Evolutionary conservation across 2,329 filamentous ascomycete genomes (phyloP), one percentile per base, ranked within the genome.

Genomic region (Venturia oleaginea): DNA sequence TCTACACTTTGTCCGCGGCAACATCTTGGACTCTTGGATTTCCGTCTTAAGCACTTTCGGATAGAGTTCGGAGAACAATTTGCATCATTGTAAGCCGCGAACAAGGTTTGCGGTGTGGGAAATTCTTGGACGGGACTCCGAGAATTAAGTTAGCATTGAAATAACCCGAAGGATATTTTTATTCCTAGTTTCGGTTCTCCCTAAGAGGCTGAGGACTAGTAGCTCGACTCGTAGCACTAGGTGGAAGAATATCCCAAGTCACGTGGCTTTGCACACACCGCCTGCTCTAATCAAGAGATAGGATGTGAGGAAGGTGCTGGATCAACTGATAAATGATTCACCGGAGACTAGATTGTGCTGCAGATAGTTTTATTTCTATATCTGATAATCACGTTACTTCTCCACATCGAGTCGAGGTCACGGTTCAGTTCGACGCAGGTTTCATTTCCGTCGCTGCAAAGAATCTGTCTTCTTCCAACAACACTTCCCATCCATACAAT

Each of bases 21-120:
- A 22, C 13, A 43, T 19, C 40, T 43, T 43, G 15, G 42, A 48
- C 19, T 22, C 22, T 19, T 46, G 43, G n/a, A 48, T 22, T 11
- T 17, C 13, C 38, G 38, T 40, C 24, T 8, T 24, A 4, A 27
- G 13, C 4, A 34, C 19, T 7, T n/a, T 57, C 51, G 51, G 51
- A 32, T 17, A 57, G 51, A 57, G 51, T 57, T 57, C 51, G 51
- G 51, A 57, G 30, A 8, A 57, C 27, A 57, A n/a, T 48, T n/a
- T 22, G 34, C 30, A 57, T 57, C 15, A 57, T 57, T 15, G n/a
- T 57, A 24, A 30, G 15, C 51, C 51, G 17, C 51, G 15, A 57
- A 8, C 27, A 57, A 8, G 19, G 19, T 34, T 34, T n/a, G 13
- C 10, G 17, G 8, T 8, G 24, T 17, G 11, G 11, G 24, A 30